Base-by-base conservation (phyloP, 768 basidiomycete genomes). In the Naematelia encephala region DNA sequence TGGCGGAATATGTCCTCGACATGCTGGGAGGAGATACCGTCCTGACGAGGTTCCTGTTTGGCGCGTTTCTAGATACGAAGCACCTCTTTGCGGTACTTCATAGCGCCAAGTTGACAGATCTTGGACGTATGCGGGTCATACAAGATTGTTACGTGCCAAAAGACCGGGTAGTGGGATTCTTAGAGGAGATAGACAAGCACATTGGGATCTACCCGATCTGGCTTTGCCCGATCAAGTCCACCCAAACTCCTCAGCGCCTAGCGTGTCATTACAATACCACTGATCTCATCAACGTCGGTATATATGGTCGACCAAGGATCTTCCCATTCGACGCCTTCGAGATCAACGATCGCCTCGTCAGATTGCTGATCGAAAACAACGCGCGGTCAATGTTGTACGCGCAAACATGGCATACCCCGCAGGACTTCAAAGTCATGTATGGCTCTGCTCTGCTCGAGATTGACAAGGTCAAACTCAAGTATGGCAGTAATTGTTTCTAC, bases 331-430 rank as follows among this genome's bases (percentile, higher is more conserved):
- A 59, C 43, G 29, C 57, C 4, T 12, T 14, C 13, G 13, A 43
- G 8, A 14, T 59, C 11, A 48, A 59, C 48, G 19, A 27, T 43
- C n/a, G 34, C 5, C 56, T 63, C 4, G 52, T 59, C 22, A 54
- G 59, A 12, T 19, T 46, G 44, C 46, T 63, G 5, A 49, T 63
- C 16, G 13, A 42, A 21, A 44, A 26, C 22, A 34, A 43, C 23
- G 61, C 47, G 4, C 28, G 61, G 22, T 63, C 61, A 8, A 63
- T 63, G 61, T 48, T 63, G 11, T 63, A 63, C 34, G 57, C 61
- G 1, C 61, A 63, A 30, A 59, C 46, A 1, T 63, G 61, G 61
- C 61, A 63, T 55, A 55, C 47, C 5, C 22, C 26, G 5, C 22
- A 51, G 13, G 57, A 63, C 51, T 63, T 58, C 28, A 23, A 54